A percentile compares a stretch with the other conserved stretches of the same genome.
phyloP scores from a whole-genome alignment of 2,329 filamentous ascomycete genomes.

The Exutisphaerella laricina region DNA sequence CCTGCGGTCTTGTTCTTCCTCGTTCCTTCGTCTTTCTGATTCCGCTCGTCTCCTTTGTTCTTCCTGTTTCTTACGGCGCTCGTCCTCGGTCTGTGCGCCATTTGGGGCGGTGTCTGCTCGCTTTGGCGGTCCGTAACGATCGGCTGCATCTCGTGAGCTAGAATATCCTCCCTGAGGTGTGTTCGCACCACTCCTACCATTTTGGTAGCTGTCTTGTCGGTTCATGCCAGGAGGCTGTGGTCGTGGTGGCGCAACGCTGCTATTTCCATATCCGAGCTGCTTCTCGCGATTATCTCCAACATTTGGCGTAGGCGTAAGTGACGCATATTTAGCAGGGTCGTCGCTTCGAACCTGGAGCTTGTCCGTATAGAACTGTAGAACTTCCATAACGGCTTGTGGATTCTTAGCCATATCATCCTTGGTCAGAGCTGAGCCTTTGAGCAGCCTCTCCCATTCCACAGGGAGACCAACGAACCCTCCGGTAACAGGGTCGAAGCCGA shows the following conservation, averaged over 20 bases:
- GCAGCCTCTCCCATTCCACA: constrained; percentile 91
- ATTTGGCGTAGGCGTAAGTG: constrained; percentile 62
- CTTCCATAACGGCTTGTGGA: constrained; percentile 67
- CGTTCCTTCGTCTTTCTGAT: constrained; percentile 38
- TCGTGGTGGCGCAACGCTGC: constrained; percentile 45
- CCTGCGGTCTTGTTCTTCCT: constrained; percentile 42
- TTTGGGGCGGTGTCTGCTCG: constrained; percentile 33
- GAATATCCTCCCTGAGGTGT: constrained; percentile 21
- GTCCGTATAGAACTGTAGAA: constrained; percentile 79
- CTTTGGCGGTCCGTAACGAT: constrained; percentile 25
- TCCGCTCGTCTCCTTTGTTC: constrained; percentile 37
- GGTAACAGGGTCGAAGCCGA: constrained; percentile 92
- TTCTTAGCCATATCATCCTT: constrained; percentile 99
- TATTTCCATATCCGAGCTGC: constrained; percentile 48
- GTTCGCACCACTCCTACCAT: constrained; percentile 22
- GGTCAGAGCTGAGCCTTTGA: constrained; percentile 94
- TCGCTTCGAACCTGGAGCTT: constrained; percentile 67
- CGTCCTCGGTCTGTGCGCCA: constrained; percentile 33
- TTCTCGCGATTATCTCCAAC: constrained; percentile 42
- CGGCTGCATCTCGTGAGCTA: constrained; percentile 23
- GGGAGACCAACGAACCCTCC: constrained; percentile 93
- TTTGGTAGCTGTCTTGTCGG: constrained; percentile 44
- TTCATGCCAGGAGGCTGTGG: constrained; percentile 42
- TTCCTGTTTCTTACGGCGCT: constrained; percentile 36
- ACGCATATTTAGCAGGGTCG: constrained; percentile 63